These are phyloP conservation scores for Gigaspora rosea DNA, from an alignment of 192 early-diverging fungal species.

Conservation along the genomic window DNA sequence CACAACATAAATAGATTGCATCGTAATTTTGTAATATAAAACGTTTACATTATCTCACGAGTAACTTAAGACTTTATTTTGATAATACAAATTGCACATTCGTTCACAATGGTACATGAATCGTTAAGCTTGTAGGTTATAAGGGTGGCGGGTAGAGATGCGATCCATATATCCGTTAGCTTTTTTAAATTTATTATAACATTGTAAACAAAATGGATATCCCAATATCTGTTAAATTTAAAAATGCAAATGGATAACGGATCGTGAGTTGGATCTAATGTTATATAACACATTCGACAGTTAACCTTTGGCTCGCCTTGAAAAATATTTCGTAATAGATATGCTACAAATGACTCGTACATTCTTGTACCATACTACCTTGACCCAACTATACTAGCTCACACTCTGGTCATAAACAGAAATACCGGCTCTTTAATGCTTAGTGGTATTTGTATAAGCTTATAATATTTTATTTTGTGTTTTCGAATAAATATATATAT, in stretches of 20 bases:
- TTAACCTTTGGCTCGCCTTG: no score
- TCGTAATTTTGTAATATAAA: no score
- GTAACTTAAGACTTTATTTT: no score
- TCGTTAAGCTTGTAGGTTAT: constrained; percentile 26
- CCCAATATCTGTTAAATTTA: background rate
- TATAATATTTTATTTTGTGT: background rate
- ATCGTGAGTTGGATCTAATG: no score
- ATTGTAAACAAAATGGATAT: background rate
- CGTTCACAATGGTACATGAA: constrained; percentile 24
- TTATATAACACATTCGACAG: no score
- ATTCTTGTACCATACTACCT: constrained; percentile 57
- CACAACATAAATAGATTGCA: no score
- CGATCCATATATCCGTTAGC: background rate
- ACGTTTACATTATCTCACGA: no score
- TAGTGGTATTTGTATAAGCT: constrained; percentile 48
- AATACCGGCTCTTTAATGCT: constrained; percentile 47
- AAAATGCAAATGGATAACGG: no score
- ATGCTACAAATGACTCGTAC: constrained; percentile 58
- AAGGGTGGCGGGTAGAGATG: background rate
- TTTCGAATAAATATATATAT: background rate
- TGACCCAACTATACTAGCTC: constrained; percentile 49
- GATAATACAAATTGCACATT: no score
- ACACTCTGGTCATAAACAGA: constrained; percentile 64
- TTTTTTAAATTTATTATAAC: background rate
- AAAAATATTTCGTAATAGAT: constrained; percentile 35